These are phyloP conservation scores for Amanita bisporigera DNA, from an alignment of 1,284 basidiomycete species.

Conservation along the genomic window DNA sequence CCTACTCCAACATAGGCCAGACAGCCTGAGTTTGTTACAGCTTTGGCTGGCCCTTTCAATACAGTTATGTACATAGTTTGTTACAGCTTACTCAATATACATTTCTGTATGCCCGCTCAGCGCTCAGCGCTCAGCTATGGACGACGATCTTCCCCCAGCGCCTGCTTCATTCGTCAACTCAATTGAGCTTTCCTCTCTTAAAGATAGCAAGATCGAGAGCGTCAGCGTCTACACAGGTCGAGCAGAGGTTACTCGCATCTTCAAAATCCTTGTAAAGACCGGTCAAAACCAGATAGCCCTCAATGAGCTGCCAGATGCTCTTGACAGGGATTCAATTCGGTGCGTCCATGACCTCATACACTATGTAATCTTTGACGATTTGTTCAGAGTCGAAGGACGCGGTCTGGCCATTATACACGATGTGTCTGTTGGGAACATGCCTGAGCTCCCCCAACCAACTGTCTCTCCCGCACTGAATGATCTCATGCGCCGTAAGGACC, in stretches of 20 bases:
- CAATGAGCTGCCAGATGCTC: too few species aligned
- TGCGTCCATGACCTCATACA: constrained; percentile 14
- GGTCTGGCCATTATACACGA: constrained; percentile 44
- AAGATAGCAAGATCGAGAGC: constrained; percentile 39
- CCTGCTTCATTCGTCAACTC: constrained; percentile 15
- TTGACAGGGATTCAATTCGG: constrained; percentile 40
- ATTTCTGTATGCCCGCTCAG: too few species aligned
- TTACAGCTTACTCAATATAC: too few species aligned
- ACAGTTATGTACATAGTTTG: too few species aligned
- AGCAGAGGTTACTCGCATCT: constrained; percentile 47
- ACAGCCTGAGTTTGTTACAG: neutral
- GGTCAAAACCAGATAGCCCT: too few species aligned
- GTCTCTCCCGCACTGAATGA: constrained; percentile 19
- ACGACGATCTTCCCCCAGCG: neutral
- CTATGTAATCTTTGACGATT: neutral
- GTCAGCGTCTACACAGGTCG: constrained; percentile 44
- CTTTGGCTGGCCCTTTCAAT: too few species aligned
- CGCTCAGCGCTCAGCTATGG: too few species aligned
- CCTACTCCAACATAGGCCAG: constrained; percentile 1
- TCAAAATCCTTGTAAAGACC: constrained; percentile 16
- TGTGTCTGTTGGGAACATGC: constrained; percentile 31
- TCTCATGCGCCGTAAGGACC: constrained; percentile 13
- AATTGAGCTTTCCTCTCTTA: constrained; percentile 29
- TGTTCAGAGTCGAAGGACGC: constrained; percentile 39
- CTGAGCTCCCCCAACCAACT: constrained; percentile 17